phyloP scores from a whole-genome alignment of 805 yeast species.

The Blastobotrys chiropterorum region DNA sequence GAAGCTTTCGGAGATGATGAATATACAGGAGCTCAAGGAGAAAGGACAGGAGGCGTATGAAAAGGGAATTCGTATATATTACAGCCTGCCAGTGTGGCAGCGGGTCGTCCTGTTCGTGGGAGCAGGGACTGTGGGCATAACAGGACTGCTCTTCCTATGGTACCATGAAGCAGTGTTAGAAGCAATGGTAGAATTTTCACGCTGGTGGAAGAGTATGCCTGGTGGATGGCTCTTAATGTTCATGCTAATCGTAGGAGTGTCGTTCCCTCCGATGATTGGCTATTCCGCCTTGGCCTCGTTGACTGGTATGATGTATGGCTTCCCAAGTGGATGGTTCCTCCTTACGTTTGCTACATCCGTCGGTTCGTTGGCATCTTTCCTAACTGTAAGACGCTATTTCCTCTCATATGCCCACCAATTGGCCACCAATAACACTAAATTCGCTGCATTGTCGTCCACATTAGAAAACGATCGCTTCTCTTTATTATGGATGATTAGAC shows the following conservation, averaged over 20 bases:
- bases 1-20: neutral
- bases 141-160: constrained; percentile 24
- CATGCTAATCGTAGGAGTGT: constrained; percentile 51
- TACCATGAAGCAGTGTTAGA: constrained; percentile 31
- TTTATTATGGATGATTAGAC: constrained; percentile 62
- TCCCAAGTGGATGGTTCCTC: constrained; percentile 71
- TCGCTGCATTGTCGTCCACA: constrained; percentile 69
- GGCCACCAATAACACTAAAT: constrained; percentile 53
- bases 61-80: constrained; percentile 3
- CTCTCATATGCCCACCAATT: constrained; percentile 56
- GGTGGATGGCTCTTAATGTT: constrained; percentile 40
- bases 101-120: constrained; percentile 12
- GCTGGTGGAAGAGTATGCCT: constrained; percentile 26
- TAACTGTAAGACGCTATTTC: constrained; percentile 50
- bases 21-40: neutral
- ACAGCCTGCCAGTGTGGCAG: constrained; percentile 10
- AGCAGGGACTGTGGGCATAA: constrained; percentile 4
- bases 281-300: constrained; percentile 61
- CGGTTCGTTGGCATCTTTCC: constrained; percentile 74
- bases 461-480: constrained; percentile 64
- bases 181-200: constrained; percentile 28
- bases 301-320: constrained; percentile 79
- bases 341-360: constrained; percentile 59
- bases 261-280: constrained; percentile 90
- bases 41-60: neutral